Percentiles rank a stretch among this genome's conserved stretches.
These are phyloP conservation scores for Williopsis jadinii DNA, from an alignment of 1,139 yeast genomes.

Conservation along the genomic window DNA sequence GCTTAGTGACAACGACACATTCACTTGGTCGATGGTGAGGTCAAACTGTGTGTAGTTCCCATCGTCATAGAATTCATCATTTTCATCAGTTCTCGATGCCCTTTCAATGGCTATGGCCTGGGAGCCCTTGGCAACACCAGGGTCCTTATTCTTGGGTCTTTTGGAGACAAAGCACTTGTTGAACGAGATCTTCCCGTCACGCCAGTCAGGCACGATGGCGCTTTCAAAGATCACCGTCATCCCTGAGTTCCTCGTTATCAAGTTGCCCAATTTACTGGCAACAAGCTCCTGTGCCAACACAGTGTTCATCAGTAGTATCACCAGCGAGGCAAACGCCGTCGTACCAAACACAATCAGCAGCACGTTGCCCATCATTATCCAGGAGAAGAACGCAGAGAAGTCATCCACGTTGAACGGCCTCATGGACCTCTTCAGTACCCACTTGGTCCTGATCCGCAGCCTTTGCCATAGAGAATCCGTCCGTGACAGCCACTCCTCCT, in stretches of 20 bases:
- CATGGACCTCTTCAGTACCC: constrained; percentile 58
- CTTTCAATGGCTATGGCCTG: constrained; percentile 57
- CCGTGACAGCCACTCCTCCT: constrained; percentile 15
- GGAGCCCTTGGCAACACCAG: constrained; percentile 58
- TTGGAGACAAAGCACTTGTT: constrained; percentile 81
- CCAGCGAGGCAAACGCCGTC: constrained; percentile 77
- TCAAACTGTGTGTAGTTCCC: constrained; percentile 97
- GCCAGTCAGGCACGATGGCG: constrained; percentile 95
- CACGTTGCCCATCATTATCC: constrained; percentile 85
- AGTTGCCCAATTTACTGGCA: constrained; percentile 74
- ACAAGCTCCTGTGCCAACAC: constrained; percentile 87
- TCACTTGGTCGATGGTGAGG: constrained; percentile 78
- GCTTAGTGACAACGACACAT: constrained; percentile 68
- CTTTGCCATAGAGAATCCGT: constrained; percentile 26
- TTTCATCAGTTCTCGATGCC: constrained; percentile 28
- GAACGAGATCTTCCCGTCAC: constrained; percentile 77
- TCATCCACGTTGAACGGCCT: constrained; percentile 86
- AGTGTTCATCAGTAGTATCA: constrained; percentile 75
- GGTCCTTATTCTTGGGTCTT: constrained; percentile 53
- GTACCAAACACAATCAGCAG: constrained; percentile 76
- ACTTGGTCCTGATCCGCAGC: constrained; percentile 51
- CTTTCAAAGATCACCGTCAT: constrained; percentile 83
- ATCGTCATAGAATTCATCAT: constrained; percentile 51
- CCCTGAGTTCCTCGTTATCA: constrained; percentile 80
- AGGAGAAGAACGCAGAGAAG: constrained; percentile 79